Base-by-base conservation (phyloP, 1,284 basidiomycete genomes). In the Trametes versicolor region DNA sequence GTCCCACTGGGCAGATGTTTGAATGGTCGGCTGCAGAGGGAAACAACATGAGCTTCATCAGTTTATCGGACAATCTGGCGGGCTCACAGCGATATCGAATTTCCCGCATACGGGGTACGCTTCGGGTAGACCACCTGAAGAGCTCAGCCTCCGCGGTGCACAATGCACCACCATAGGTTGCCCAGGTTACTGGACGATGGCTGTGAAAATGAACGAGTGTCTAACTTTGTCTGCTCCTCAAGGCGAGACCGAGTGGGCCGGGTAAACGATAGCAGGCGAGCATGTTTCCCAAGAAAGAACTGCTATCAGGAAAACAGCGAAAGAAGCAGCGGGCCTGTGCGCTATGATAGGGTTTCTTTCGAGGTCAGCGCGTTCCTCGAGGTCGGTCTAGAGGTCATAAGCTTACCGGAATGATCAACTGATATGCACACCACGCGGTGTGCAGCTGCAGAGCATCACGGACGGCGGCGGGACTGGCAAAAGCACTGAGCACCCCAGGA, bases 391-490 rank as follows among this genome's bases (percentile, higher is more conserved):
- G 52, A 55, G 58, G 51, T 63, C 60, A 62, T 65, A 60, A 58
- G 61, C 63, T 63, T 60, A 63, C 66, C 39, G 36, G 61, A 47
- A 29, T 55, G 63, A 65, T 65, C 66, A 68, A 68, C 57, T 68
- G 66, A 65, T 63, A 59, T 54, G 47, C 48, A 41, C 45, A 64
- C 60, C 66, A 64, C 62, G 47, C 58, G 66, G 63, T 37, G 34
- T 34, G 45, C 37, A 21, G n/a, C n/a, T 32, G 58, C 48, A 53
- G 54, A 57, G 54, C 58, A 60, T 63, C 61, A 60, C 41, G 27
- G 41, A 45, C 19, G 47, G 32, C 32, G 7, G 58, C 49, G 59
- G 43, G 49, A 55, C 45, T 57, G 43, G 21, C 50, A 58, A 58
- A 50, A 63, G 10, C 17, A 51, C 55, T 47, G 61, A 47, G 65